These are phyloP conservation scores for Schizosaccharomyces lindneri DNA, from an alignment of 805 yeast species.

Conservation along the genomic window DNA sequence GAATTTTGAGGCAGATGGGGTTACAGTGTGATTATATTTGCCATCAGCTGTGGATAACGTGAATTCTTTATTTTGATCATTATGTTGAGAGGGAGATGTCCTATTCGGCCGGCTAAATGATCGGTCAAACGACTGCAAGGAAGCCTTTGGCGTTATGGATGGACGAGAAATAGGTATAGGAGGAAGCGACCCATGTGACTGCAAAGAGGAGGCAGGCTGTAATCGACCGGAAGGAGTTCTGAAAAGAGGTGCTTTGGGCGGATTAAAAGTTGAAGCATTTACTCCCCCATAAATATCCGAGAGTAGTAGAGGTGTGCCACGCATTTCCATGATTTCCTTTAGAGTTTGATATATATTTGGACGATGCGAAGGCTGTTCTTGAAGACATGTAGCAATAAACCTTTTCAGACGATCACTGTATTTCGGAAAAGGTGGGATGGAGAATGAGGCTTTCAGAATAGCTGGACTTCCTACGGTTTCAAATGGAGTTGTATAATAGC, in stretches of 20 bases:
- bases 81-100: too few relatives aligned
- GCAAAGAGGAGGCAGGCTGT: neutral
- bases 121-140: neutral
- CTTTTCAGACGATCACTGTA: neutral
- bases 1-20: too few relatives aligned
- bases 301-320: slow-evolving; percentile 29
- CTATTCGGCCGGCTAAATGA: too few relatives aligned
- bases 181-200: neutral
- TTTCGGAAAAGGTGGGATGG: neutral
- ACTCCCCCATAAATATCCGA: slow-evolving; percentile 4
- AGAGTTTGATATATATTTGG: slow-evolving; percentile 73
- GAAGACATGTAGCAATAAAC: neutral
- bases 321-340: slow-evolving; percentile 33
- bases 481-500: slow-evolving; percentile 86
- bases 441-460: neutral
- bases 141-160: neutral
- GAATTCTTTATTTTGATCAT: too few relatives aligned
- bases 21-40: too few relatives aligned
- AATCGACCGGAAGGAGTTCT: neutral
- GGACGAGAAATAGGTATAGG: neutral
- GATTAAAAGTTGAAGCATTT: neutral
- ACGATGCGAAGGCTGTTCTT: slow-evolving; percentile 14
- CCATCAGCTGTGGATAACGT: too few relatives aligned
- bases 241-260: neutral
- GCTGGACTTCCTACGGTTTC: slow-evolving; percentile 18